Percentiles rank a stretch among this genome's conserved stretches.
Conservation (phyloP, 306 rosid genomes). For the Vachellia collinsii region DNA sequence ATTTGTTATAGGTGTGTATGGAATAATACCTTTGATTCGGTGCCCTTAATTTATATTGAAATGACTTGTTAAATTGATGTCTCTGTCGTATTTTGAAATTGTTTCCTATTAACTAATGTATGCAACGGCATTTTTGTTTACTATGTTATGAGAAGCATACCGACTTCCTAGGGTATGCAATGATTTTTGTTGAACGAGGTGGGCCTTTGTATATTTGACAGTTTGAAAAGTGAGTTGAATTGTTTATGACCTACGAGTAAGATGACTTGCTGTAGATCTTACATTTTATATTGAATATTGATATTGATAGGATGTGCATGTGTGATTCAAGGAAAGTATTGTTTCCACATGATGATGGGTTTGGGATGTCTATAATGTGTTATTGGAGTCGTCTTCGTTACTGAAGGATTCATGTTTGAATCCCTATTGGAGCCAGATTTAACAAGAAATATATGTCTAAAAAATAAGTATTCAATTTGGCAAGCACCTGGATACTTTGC, state of each 20-base stretch:
- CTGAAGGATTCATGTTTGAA: not conserved
- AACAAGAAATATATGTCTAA: not conserved
- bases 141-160: not conserved
- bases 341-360: not conserved
- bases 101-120: slow-evolving; percentile 11
- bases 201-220: not conserved
- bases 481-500: not conserved
- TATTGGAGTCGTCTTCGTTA: not conserved
- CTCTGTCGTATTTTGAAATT: slow-evolving; percentile 2
- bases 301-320: not conserved
- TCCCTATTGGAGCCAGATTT: not conserved
- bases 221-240: not conserved
- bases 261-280: not conserved
- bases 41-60: slow-evolving; percentile 18
- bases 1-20: slow-evolving; percentile 73
- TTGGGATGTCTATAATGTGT: not conserved
- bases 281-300: not conserved
- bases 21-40: slow-evolving; percentile 31
- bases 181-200: not conserved
- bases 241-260: not conserved
- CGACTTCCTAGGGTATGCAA: not conserved
- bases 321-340: not conserved
- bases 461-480: not conserved
- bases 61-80: slow-evolving; percentile 20
- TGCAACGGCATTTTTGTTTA: slow-evolving; percentile 16